Base-by-base conservation (phyloP, 2,329 filamentous ascomycete genomes). In the Malbranchea zuffiana region DNA sequence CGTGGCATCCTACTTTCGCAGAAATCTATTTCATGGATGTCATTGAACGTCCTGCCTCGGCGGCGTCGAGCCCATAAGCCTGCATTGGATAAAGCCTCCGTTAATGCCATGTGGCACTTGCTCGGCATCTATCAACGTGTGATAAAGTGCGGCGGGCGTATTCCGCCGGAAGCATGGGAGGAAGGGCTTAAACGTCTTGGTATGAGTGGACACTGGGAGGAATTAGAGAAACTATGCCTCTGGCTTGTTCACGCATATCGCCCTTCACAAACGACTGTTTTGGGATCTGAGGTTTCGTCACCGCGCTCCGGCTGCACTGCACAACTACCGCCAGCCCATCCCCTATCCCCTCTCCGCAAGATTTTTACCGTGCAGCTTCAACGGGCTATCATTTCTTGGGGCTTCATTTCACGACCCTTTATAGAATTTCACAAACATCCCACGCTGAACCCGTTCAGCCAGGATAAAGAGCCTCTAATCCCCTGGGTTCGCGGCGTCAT, bases 121-220 rank as follows among this genome's bases (percentile, higher is more conserved):
- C 57, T 67, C 3, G 66, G 65, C 19, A 52, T 71, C 13, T 57
- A 69, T 20, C 62, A 69, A 37, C 56, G 58, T 31, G 57, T 71
- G 27, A 60, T 73, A 34, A 55, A 63, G 42, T 57, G 54, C 25
- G 66, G 64, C 12, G 56, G 56, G 37, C 45, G 55, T 38, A 57
- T 72, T 16, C 58, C 57, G 15, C 55, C 61, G 3, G 54, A 44
- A 17, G 49, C 60, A 11, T 81, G 76, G 77, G 54, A 59, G 31
- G 74, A 79, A 49, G 59, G 77, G 6, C 49, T 80, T 27, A 71
- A 71, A 30, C 67, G 75, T 18, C 65, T 73, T 30, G 77, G 75
- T 3, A 78, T 75, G 70, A 52, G 59, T 6, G 60, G 67, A 5
- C 61, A 65, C 11, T 66, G 74, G 48, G 50, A 65, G 10, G 68